Conservation (phyloP, 139 green algal genomes). For the Micractinium conductrix region DNA sequence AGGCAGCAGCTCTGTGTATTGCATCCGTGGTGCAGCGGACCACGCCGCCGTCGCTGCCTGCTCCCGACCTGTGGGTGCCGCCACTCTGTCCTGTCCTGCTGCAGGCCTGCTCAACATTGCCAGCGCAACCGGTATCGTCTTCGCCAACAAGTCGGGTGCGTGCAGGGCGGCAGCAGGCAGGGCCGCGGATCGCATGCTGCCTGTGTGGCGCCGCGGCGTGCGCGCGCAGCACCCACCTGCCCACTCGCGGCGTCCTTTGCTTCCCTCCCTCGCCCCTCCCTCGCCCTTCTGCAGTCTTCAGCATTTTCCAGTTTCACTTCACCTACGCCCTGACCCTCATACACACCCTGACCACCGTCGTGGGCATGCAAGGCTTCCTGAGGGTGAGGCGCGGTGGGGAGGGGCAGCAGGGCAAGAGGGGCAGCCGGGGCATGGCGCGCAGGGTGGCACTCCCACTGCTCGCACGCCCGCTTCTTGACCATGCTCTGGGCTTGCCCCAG, state of each 20-base stretch:
- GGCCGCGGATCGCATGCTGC: neutral
- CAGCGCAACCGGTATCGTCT: constrained; percentile 73
- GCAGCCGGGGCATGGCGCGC: neutral
- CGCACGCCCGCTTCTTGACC: neutral
- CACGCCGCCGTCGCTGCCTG: too few species aligned
- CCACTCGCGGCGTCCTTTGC: too few species aligned
- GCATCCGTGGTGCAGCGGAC: too few species aligned
- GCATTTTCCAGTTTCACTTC: constrained; percentile 77
- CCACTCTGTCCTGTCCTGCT: neutral
- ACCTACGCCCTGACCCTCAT: constrained; percentile 84
- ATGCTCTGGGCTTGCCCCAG: neutral
- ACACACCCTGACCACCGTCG: constrained; percentile 82
- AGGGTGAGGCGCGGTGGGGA: neutral
- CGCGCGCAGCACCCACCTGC: neutral
- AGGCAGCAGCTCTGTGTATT: too few species aligned
- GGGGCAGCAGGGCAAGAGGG: neutral
- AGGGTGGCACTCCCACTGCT: too few species aligned
- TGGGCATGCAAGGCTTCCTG: constrained; percentile 57
- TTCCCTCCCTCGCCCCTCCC: too few species aligned
- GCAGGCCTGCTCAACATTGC: constrained; percentile 67
- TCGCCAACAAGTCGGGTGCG: constrained; percentile 85
- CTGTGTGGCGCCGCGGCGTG: neutral
- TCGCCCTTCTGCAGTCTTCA: constrained; percentile 55
- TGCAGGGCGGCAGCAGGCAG: neutral
- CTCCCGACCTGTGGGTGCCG: neutral